These are phyloP conservation scores for Jimgerdemannia lactiflua DNA, from an alignment of 192 early-diverging fungal species.

Conservation along the genomic window DNA sequence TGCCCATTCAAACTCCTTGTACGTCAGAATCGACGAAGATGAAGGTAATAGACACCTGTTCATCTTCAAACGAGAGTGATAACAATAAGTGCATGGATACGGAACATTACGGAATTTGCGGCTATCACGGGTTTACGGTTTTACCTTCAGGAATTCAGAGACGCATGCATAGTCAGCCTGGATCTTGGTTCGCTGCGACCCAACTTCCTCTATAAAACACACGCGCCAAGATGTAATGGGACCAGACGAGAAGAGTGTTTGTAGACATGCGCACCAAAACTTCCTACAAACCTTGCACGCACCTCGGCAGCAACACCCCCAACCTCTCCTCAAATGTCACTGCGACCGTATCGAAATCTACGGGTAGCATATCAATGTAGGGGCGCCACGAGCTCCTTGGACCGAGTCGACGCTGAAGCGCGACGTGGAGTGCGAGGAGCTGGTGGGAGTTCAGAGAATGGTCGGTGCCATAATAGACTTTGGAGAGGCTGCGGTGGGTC, in stretches of 20 bases:
- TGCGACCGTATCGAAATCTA: conserved; percentile 51
- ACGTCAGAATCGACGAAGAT: not conserved
- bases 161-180: not conserved
- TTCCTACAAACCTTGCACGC: not conserved
- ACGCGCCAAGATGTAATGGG: not conserved
- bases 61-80: not conserved
- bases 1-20: conserved; percentile 48
- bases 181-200: not conserved
- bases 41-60: not conserved
- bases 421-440: conserved; percentile 45
- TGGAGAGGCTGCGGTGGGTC: conserved; percentile 31
- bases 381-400: conserved; percentile 39
- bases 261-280: not conserved
- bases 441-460: conserved; percentile 44
- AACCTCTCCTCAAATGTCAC: conserved; percentile 38
- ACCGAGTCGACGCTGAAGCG: conserved; percentile 28
- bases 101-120: too few species aligned
- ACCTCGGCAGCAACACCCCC: not conserved
- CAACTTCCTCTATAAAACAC: not conserved
- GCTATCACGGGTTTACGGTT: not conserved
- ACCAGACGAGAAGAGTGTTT: not conserved
- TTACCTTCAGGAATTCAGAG: not conserved
- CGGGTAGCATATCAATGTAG: conserved; percentile 46
- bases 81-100: too few species aligned
- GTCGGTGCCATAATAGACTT: conserved; percentile 27